Conservation (phyloP, 495 filamentous ascomycete species). For the Bathelium albidoporum region DNA sequence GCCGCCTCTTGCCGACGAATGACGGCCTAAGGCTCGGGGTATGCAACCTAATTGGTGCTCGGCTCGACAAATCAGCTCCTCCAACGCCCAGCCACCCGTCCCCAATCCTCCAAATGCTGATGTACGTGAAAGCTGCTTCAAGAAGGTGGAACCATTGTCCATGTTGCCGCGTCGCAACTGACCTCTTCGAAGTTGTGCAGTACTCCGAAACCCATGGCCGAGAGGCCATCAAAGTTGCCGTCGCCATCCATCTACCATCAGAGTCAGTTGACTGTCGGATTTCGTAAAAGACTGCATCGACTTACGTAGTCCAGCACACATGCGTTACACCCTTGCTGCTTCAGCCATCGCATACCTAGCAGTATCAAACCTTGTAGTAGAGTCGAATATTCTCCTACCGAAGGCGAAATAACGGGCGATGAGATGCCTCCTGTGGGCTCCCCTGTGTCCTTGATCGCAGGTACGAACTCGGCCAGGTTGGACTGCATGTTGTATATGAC, state of each 20-base stretch:
- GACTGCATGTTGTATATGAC: constrained; percentile 67
- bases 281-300: constrained; percentile 13
- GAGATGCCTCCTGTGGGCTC: constrained; percentile 62
- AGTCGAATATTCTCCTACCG: constrained; percentile 55
- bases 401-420: constrained; percentile 64
- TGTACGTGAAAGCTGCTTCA: constrained; percentile 6
- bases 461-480: constrained; percentile 56
- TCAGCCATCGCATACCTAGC: constrained; percentile 73
- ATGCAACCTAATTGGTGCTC: not conserved
- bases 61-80: not conserved
- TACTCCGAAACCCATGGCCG: constrained; percentile 65
- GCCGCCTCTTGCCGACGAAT: not conserved
- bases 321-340: constrained; percentile 57
- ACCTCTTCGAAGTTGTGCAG: constrained; percentile 73
- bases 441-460: constrained; percentile 47
- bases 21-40: not conserved
- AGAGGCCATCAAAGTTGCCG: constrained; percentile 58
- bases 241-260: constrained; percentile 53
- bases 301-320: constrained; percentile 69
- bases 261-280: constrained; percentile 20
- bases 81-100: not conserved
- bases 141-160: constrained; percentile 46
- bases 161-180: constrained; percentile 61
- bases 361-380: constrained; percentile 73
- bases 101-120: not conserved